A percentile compares a stretch with the other conserved stretches of the same genome.
Conservation (phyloP, 306 rosid species). For the Hylodesmum podocarpum region DNA sequence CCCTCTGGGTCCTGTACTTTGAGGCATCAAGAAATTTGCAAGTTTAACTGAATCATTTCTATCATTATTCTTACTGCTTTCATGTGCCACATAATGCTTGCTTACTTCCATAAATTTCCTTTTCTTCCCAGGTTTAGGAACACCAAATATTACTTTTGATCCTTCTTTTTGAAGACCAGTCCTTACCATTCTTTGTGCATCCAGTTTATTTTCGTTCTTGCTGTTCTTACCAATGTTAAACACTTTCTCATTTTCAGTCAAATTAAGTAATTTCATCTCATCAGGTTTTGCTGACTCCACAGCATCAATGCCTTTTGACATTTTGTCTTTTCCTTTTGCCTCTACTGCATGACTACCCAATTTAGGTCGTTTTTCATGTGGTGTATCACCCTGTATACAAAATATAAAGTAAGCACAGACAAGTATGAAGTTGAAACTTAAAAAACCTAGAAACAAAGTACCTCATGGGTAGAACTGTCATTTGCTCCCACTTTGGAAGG, state of each 20-base stretch:
- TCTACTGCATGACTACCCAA: constrained; percentile 56
- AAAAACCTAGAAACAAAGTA: constrained; percentile 34
- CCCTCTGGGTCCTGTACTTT: constrained; percentile 62
- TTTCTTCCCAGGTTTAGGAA: constrained; percentile 97
- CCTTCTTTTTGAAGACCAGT: constrained; percentile 89
- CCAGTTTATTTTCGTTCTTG: constrained; percentile 57
- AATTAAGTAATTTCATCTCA: constrained; percentile 50
- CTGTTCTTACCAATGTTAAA: constrained; percentile 79
- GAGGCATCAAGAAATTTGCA: constrained; percentile 66
- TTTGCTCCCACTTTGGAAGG: constrained; percentile 45
- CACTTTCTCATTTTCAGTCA: constrained; percentile 60
- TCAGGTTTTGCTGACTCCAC: constrained; percentile 48
- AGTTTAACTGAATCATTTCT: constrained; percentile 61
- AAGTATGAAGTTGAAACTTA: constrained; percentile 17
- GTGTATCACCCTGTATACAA: constrained; percentile 73
- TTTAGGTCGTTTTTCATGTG: constrained; percentile 79
- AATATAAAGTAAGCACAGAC: constrained; percentile 32
- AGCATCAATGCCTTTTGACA: constrained; percentile 36
- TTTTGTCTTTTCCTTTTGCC: constrained; percentile 59
- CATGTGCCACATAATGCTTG: constrained; percentile 80
- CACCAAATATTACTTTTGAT: constrained; percentile 73
- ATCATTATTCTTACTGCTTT: constrained; percentile 50
- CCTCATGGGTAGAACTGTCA: constrained; percentile 59
- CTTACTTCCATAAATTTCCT: constrained; percentile 98
- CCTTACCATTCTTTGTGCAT: constrained; percentile 50